phyloP scores from a whole-genome alignment of 768 basidiomycete genomes.

The Lactarius vividus region DNA sequence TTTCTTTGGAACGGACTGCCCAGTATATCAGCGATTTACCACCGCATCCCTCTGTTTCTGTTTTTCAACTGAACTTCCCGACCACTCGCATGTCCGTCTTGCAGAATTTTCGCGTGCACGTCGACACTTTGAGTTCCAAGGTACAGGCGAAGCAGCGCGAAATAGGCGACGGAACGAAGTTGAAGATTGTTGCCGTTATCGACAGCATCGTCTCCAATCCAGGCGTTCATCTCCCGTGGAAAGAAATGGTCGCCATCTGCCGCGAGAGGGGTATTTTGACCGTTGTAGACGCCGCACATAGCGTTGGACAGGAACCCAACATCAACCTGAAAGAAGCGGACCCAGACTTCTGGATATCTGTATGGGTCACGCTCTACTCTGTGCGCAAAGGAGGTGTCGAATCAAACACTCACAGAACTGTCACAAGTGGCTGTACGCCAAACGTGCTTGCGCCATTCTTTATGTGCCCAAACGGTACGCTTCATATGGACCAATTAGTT shows the following conservation, averaged over 20 bases:
- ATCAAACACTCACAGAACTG: conserved; percentile 52
- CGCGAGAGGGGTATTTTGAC: conserved; percentile 59
- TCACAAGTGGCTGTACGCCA: conserved; percentile 81
- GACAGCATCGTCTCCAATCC: conserved; percentile 66
- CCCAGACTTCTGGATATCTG: conserved; percentile 80
- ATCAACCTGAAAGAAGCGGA: conserved; percentile 52
- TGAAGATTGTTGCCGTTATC: conserved; percentile 64
- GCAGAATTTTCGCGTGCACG: conserved; percentile 42
- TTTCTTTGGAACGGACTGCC: conserved; percentile 48
- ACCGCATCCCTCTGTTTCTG: conserved; percentile 50
- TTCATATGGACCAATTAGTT: background rate
- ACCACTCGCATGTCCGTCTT: conserved; percentile 56
- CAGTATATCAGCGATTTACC: conserved; percentile 53
- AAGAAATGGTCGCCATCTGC: conserved; percentile 63
- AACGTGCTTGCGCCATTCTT: conserved; percentile 64
- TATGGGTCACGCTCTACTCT: conserved; percentile 34
- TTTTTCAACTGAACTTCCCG: conserved; percentile 54
- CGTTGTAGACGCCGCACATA: conserved; percentile 79
- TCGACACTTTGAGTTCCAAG: conserved; percentile 34
- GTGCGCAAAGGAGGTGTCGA: background rate
- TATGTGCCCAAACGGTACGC: conserved; percentile 67
- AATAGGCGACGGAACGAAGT: conserved; percentile 28
- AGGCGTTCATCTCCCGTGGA: conserved; percentile 66
- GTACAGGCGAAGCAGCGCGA: conserved; percentile 23
- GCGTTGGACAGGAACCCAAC: conserved; percentile 66